Evolutionary conservation across 1,284 basidiomycete genomes (phyloP), one percentile per base, ranked within the genome.

Genomic region (Peniophora sp.): DNA sequence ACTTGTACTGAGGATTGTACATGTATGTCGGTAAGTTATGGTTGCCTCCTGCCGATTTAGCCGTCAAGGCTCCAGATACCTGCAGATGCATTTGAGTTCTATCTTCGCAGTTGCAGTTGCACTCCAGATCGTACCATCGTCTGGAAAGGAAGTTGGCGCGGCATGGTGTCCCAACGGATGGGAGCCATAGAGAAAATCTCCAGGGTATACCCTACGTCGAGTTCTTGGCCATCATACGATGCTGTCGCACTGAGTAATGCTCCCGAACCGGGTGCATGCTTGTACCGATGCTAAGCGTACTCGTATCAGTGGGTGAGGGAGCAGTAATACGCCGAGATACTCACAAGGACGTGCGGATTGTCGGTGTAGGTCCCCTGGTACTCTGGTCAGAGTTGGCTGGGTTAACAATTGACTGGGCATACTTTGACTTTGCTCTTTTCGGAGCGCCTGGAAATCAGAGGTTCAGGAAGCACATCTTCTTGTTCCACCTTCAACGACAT

Each of bases 1-100:
- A 68, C 47, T 75, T 73, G 64, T 89, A 97, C 63, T 97, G 93
- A 0, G 95, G 95, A 62, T 98, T 98, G 52, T 79, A 68, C 80
- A 95, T 87, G 67, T 91, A 97, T 0, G 86, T 85, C 0, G 90
- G 78, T 57, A 83, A 75, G 0, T 79, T 79, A 46, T 83, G 78
- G 60, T 94, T 94, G 0, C 95, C 95, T 0, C 95, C 95, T 0
- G 90, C 80, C 10, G 81, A 89, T 55, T 83, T 84, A 41, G 69
- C 76, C 0, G 83, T 85, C 59, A 96, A 77, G 0, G 69, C 61
- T 2, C 83, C 85, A 0, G 77, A 68, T 9, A 86, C 59, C 89
- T 90, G 52, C 36, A 25, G 52, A 10, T 38, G 54, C 55, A 19
- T 55, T 35, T 38, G 55, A 47, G 17, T 35, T 50, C 6, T 43